Evolutionary conservation across 306 rosid species (phyloP), one percentile per base, ranked within the genome.

Genomic region (Trifolium repens): DNA sequence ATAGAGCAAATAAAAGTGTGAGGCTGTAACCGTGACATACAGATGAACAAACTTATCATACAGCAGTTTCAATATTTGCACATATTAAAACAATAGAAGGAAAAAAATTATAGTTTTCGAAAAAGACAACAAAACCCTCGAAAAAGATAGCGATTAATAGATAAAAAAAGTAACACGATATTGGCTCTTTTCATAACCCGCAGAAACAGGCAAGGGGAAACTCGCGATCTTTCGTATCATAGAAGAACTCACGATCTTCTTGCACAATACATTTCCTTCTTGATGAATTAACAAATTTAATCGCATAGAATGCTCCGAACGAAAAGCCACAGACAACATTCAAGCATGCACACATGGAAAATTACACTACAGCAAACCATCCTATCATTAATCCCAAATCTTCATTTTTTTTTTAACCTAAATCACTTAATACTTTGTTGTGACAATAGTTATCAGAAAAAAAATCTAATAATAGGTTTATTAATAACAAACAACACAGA

Each of bases 201-300:
- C 19, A 68, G 47, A 22, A 24, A 12, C 2, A n/a, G 3, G 37
- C 17, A 69, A 0, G 19, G 37, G 67, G 44, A 13, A 53, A 53
- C 14, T 9, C 14, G 7, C 10, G 13, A 55, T 55, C 61, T 22
- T 19, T 53, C 11, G 8, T 19, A 50, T 24, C 26, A 71, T n/a
- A 50, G 72, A 35, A 69, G 19, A 69, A 49, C 17, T 16, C 30
- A 14, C 32, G 9, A 44, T 71, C 39, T 16, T 47, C 26, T 37
- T 26, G 71, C 66, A 70, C 65, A 47, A 32, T 50, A 50, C 49
- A 64, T 10, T 55, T 19, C 42, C 42, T 43, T 66, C 35, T 55
- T 24, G 15, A 19, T 17, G 68, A 32, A 44, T 32, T n/a, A 65
- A 16, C 37, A 30, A 32, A 44, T 1, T 4, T 47, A 16, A 78